phyloP scores from a whole-genome alignment of 164 flowering plant species.

The Vitis rotundifolia region DNA sequence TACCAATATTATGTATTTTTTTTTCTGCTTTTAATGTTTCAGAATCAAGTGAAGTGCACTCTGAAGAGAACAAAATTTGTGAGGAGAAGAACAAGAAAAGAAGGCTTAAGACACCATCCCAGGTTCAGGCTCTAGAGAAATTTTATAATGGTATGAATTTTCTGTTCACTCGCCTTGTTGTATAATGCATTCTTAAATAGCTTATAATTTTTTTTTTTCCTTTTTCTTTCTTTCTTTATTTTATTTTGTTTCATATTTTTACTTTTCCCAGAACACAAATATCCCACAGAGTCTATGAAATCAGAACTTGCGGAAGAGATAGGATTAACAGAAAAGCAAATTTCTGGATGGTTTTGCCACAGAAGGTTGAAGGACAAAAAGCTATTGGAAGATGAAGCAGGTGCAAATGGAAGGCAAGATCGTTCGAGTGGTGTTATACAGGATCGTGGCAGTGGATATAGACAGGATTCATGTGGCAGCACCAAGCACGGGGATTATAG shows the following conservation, averaged over 20 bases:
- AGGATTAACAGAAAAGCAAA: slow-evolving; percentile 87
- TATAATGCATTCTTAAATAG: too few species aligned
- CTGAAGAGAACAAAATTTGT: slow-evolving; percentile 53
- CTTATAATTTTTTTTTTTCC: too few species aligned
- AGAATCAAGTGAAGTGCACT: slow-evolving; percentile 49
- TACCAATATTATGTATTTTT: background rate
- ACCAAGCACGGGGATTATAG: slow-evolving; percentile 67
- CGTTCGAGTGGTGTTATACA: slow-evolving; percentile 75
- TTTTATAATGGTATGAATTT: slow-evolving; percentile 64
- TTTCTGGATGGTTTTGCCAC: slow-evolving; percentile 97
- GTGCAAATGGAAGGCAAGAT: slow-evolving; percentile 65
- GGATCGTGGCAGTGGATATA: slow-evolving; percentile 76
- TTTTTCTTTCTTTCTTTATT: too few species aligned
- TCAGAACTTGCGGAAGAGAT: slow-evolving; percentile 53
- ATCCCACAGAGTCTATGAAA: slow-evolving; percentile 76
- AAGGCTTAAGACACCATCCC: slow-evolving; percentile 72
- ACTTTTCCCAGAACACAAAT: slow-evolving; percentile 70
- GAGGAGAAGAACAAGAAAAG: slow-evolving; percentile 64
- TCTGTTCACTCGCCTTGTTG: too few species aligned
- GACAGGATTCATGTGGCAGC: slow-evolving; percentile 96
- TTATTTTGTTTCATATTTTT: background rate
- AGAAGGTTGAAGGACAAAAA: slow-evolving; percentile 91
- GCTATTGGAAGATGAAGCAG: slow-evolving; percentile 42
- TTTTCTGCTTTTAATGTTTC: slow-evolving; percentile 7
- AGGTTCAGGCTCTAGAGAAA: slow-evolving; percentile 70